Base-by-base conservation (phyloP, 2,329 filamentous ascomycete genomes). In the Biscogniauxia mediterranea region DNA sequence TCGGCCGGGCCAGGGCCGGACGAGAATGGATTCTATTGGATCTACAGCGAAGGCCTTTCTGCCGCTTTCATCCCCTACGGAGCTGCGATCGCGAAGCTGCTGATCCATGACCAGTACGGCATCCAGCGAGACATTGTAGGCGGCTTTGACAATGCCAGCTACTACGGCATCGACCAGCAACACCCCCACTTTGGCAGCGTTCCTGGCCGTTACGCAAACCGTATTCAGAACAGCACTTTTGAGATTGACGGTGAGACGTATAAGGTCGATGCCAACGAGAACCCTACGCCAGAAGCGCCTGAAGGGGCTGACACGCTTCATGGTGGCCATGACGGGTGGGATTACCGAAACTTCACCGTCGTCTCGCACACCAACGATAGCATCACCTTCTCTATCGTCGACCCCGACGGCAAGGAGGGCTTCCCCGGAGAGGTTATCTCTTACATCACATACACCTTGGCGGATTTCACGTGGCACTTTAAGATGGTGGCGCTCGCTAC, bases 401-500 rank as follows among this genome's bases (percentile, higher is more conserved):
- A 94, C 71, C 81, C 85, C 0, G 89, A 89, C 73, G 89, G 89
- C 67, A 83, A 89, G 71, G 82, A 91, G 74, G 91, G 91, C 49
- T 93, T 94, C 76, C 91, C 91, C 0, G 91, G 91, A 59, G 87
- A 91, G 73, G 90, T 94, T 5, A 77, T 90, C 55, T 87, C 87
- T 61, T 86, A 90, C 74, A 82, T 92, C 64, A 92, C 89, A 4
- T 94, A 93, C 76, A 88, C 87, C 0, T 74, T 93, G 56, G 81
- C 80, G 3, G 84, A 86, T 26, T 80, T 83, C 72, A 84, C 85
- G 54, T 93, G 90, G 89, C 82, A 90, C 70, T 81, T 92, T 69
- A 88, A 85, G 76, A 92, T 93, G 81, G 78, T 87, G 15, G 90
- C 90, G 50, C 75, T 89, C 59, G 80, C 90, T 2, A 87, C 88